Evolutionary conservation across 176 grass and related monocot species (phyloP).

Genomic region (Musa itinerans): DNA sequence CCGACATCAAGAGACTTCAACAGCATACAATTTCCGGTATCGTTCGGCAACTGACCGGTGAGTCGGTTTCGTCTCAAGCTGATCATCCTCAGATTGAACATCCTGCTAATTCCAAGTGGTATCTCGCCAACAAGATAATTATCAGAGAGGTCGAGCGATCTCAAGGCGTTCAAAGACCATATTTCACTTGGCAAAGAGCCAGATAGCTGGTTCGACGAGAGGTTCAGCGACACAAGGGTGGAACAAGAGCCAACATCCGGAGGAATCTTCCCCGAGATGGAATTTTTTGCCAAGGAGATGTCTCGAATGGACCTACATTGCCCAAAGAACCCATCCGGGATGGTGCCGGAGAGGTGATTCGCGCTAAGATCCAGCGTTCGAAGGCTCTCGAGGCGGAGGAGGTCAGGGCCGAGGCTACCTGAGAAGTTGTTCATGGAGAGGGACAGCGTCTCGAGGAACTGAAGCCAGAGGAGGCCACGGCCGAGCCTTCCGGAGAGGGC

Average conservation of each 20-base stretch:
- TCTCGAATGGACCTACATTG: slow-evolving; percentile 59
- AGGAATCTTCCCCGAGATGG: slow-evolving; percentile 56
- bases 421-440: slow-evolving; percentile 83
- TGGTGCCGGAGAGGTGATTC: slow-evolving; percentile 54
- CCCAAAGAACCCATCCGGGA: slow-evolving; percentile 61
- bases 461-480: slow-evolving; percentile 76
- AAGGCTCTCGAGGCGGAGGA: slow-evolving; percentile 49
- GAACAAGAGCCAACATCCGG: slow-evolving; percentile 46
- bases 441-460: slow-evolving; percentile 46
- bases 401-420: slow-evolving; percentile 42
- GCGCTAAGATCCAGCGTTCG: slow-evolving; percentile 59
- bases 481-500: slow-evolving; percentile 83
- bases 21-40: slow-evolving; percentile 81
- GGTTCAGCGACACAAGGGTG: slow-evolving; percentile 64
- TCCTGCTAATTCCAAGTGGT: slow-evolving; percentile 63
- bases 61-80: slow-evolving; percentile 59
- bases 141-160: slow-evolving; percentile 67
- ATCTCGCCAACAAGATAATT: slow-evolving; percentile 66
- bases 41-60: slow-evolving; percentile 55
- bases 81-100: slow-evolving; percentile 76
- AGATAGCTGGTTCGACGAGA: slow-evolving; percentile 64
- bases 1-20: slow-evolving; percentile 70
- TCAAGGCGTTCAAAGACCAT: slow-evolving; percentile 83
- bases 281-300: slow-evolving; percentile 71
- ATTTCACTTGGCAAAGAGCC: slow-evolving; percentile 58